Conservation (phyloP, 371 early-diverging fungal species). For the Mortierella sp. region DNA sequence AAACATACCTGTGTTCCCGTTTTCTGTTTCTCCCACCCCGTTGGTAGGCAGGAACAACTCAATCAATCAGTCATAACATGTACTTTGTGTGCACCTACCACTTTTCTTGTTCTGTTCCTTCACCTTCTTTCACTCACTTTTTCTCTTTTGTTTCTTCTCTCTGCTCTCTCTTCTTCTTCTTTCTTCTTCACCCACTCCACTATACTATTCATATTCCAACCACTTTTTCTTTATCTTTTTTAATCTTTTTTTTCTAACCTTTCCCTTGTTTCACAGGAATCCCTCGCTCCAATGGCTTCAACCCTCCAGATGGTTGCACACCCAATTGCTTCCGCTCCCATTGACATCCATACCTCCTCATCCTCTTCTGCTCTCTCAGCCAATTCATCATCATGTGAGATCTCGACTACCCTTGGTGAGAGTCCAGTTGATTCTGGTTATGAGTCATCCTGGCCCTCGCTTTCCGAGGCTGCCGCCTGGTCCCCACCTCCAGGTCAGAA, state of each 20-base stretch:
- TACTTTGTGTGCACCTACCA: too few relatives aligned
- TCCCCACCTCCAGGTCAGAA: conserved; percentile 28
- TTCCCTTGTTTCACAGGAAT: conserved; percentile 8
- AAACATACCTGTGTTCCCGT: not conserved
- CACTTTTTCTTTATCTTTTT: not conserved
- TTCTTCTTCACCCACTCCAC: not conserved
- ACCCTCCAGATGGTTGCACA: conserved; percentile 24
- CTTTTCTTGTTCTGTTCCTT: conserved; percentile 1
- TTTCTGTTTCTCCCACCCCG: not conserved
- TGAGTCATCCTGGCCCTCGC: conserved; percentile 57
- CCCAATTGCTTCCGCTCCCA: conserved; percentile 42
- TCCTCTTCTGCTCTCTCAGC: not conserved
- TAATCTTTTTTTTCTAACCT: not conserved
- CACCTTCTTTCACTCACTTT: not conserved
- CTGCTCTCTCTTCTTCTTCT: not conserved
- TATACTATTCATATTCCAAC: too few relatives aligned
- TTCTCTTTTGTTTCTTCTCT: conserved; percentile 1
- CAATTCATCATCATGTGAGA: conserved; percentile 15
- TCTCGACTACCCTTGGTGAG: conserved; percentile 13
- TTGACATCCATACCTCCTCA: conserved; percentile 38
- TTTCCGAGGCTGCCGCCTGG: conserved; percentile 54
- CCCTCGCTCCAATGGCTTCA: conserved; percentile 27
- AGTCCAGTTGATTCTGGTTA: conserved; percentile 56
- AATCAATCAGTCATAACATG: not conserved
- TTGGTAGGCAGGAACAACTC: not conserved